Evolutionary conservation across 2,329 filamentous ascomycete species (phyloP).

Genomic region (Fusarium equiseti): DNA sequence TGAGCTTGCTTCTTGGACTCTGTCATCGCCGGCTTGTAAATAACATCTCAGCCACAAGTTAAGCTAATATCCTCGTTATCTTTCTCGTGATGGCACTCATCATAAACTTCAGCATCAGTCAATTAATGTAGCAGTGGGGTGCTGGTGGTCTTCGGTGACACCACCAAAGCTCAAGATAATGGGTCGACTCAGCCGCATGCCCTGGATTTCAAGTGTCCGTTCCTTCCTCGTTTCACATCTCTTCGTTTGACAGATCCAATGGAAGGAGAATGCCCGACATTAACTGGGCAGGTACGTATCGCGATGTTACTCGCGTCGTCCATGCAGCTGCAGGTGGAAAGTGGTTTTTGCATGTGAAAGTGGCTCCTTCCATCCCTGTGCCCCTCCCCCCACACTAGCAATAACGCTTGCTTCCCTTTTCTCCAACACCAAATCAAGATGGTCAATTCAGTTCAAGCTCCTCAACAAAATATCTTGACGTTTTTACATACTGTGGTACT

Average conservation of each 20-base stretch:
- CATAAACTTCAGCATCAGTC: neutral
- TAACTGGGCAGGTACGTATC: constrained; percentile 2
- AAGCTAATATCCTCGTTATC: neutral
- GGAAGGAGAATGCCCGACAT: neutral
- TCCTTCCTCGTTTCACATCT: constrained; percentile 31
- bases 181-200: constrained; percentile 44
- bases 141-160: constrained; percentile 42
- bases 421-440: constrained; percentile 23
- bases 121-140: constrained; percentile 32
- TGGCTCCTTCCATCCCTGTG: constrained; percentile 27
- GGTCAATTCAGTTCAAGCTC: constrained; percentile 18
- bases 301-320: constrained; percentile 4
- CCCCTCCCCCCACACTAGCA: constrained; percentile 18
- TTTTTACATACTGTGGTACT: neutral
- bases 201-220: constrained; percentile 11
- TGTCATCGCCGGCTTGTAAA: neutral
- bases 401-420: constrained; percentile 21
- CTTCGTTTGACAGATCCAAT: neutral
- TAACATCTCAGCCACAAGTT: constrained; percentile 3
- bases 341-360: constrained; percentile 48
- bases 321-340: neutral
- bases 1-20: neutral
- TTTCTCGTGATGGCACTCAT: constrained; percentile 1
- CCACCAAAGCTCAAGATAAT: constrained; percentile 36
- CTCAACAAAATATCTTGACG: constrained; percentile 29